Evolutionary conservation across 257 asterid species (phyloP).

Genomic region (Fraxinus pennsylvanica): DNA sequence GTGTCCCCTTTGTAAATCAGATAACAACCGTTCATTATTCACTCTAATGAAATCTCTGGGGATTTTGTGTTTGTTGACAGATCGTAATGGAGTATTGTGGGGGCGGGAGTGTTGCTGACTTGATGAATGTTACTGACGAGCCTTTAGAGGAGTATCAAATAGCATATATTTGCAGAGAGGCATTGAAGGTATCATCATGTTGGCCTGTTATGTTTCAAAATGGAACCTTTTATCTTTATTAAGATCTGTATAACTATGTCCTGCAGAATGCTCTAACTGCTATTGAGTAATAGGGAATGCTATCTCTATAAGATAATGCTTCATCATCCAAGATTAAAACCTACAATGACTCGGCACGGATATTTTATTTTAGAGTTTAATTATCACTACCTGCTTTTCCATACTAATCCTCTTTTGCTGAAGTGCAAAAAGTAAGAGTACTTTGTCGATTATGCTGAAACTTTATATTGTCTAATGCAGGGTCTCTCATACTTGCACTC

Average conservation of each 20-base stretch:
- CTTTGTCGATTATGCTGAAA: slow-evolving; percentile 26
- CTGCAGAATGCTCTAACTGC: background rate
- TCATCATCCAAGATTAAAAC: background rate
- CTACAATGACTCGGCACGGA: background rate
- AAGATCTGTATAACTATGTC: slow-evolving; percentile 7
- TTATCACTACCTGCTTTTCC: slow-evolving; percentile 10
- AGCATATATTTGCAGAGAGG: slow-evolving; percentile 88
- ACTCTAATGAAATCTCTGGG: too few species aligned
- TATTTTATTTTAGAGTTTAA: slow-evolving; percentile 9
- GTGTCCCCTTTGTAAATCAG: too few species aligned
- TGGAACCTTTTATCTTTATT: background rate
- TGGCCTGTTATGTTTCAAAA: slow-evolving; percentile 25
- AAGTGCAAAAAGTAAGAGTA: background rate
- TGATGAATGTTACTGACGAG: slow-evolving; percentile 87
- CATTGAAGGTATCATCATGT: slow-evolving; percentile 70
- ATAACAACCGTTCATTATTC: too few species aligned
- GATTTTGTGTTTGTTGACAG: slow-evolving; percentile 50
- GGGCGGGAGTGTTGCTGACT: slow-evolving; percentile 98
- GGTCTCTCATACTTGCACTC: slow-evolving; percentile 95
- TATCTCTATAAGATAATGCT: slow-evolving; percentile 6
- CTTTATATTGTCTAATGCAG: slow-evolving; percentile 46
- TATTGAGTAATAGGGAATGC: background rate
- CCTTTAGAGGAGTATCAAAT: slow-evolving; percentile 91
- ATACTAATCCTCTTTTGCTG: background rate
- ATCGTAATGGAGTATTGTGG: slow-evolving; percentile 99